Evolutionary conservation across 2,329 filamentous ascomycete genomes (phyloP), one percentile per base, ranked within the genome.

Genomic region (Cryphonectria carpinicola): DNA sequence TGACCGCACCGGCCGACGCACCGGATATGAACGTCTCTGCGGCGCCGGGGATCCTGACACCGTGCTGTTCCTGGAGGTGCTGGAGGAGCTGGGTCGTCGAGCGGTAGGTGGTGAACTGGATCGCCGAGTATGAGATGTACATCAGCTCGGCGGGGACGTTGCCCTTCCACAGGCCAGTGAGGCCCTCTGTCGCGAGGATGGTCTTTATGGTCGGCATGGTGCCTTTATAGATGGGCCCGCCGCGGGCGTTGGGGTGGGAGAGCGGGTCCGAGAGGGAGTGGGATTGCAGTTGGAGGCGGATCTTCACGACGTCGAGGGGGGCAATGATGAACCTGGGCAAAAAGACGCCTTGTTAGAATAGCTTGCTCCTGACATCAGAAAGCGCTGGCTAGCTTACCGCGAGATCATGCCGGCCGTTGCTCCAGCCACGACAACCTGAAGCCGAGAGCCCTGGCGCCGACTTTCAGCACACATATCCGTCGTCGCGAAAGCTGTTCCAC

Each of bases 231-330:
- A 86, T 78, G 62, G 84, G 83, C 19, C 84, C 82, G 74, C 83
- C 84, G 67, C 79, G 81, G 17, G 84, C 79, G 71, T 82, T 74
- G 74, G 83, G 83, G 73, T 88, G 85, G 62, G 89, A 87, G 13
- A 90, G 81, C 2, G 93, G 92, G 77, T 95, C 92, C 76, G 91
- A 92, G 72, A 93, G 88, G 65, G 93, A 94, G 83, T 97, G 92
- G 61, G 93, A 89, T 81, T 98, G 96, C 25, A 99, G 90, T 80
- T 99, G 96, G 62, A 98, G 90, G 63, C 96, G 93, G 82, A 99
- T 99, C 85, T 99, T 98, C 83, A 98, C 90, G 73, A 99, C 96
- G 81, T 99, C 96, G 75, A 99, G 92, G 67, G 96, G 96, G 25
- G 96, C 94, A 79, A 98, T 92, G 78, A 96, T 89, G 85, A 99